Percentiles rank a stretch among this genome's conserved stretches.
Evolutionary conservation across 306 rosid genomes (phyloP).

Genomic region (Castanospermum australe): DNA sequence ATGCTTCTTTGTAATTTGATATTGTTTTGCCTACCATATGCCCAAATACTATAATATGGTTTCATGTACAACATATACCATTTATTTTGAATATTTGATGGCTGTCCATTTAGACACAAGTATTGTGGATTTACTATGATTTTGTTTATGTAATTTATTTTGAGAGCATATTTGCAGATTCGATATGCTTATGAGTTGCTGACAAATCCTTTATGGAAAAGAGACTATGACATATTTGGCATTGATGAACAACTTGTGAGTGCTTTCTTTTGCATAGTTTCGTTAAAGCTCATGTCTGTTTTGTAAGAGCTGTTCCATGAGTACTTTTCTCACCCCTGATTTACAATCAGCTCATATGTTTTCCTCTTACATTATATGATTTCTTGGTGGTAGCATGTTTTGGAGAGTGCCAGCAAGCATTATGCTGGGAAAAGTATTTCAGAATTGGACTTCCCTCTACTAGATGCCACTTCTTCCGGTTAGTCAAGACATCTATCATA

Average conservation of each 20-base stretch:
- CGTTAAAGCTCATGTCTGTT: neutral
- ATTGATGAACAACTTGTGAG: slow-evolving; percentile 83
- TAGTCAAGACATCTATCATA: slow-evolving; percentile 36
- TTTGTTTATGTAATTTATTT: neutral
- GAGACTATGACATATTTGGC: slow-evolving; percentile 77
- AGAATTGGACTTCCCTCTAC: slow-evolving; percentile 57
- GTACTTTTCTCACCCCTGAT: neutral
- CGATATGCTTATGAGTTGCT: slow-evolving; percentile 93
- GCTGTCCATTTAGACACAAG: neutral
- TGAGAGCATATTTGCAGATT: slow-evolving; percentile 50
- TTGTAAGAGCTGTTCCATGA: neutral
- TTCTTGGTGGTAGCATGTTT: slow-evolving; percentile 53
- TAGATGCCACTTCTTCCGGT: slow-evolving; percentile 58
- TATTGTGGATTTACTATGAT: slow-evolving; percentile 12
- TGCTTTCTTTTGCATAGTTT: slow-evolving; percentile 19
- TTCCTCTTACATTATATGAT: slow-evolving; percentile 22
- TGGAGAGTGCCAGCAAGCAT: slow-evolving; percentile 61
- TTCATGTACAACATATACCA: neutral
- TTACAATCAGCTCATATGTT: neutral
- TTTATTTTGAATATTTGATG: slow-evolving; percentile 2
- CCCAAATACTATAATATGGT: neutral
- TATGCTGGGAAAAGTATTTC: slow-evolving; percentile 60
- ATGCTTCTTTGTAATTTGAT: slow-evolving; percentile 7
- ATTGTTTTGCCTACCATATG: neutral
- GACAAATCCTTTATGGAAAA: slow-evolving; percentile 76